Evolutionary conservation across 768 basidiomycete genomes (phyloP), one percentile per base, ranked within the genome.

Genomic region (Amanita pseudoporphyria): DNA sequence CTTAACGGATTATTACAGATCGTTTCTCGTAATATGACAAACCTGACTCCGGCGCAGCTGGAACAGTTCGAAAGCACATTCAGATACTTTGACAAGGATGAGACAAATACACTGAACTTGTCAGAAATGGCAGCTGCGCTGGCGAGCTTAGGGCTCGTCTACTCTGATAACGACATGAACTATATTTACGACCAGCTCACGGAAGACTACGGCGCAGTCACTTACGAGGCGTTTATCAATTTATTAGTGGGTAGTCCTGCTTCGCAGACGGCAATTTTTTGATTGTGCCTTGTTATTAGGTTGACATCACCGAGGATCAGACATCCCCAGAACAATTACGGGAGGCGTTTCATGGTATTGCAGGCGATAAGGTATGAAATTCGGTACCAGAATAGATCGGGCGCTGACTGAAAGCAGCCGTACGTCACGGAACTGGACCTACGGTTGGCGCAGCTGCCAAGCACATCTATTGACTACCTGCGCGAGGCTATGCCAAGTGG

Each of bases 1-100:
- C 49, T 46, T 56, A 21, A 52, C 16, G 5, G 14, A 6, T 42
- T 18, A 45, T 55, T 35, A 3, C 56, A 98, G 91, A 89, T 96
- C 57, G 87, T 97, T 1, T 93, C 96, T 10, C 77, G 91, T 39
- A 91, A 89, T 57, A 84, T 90, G 79, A 87, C 91, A 21, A 96
- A 97, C 62, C 67, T 99, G 54, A 95, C 95, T 0, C 93, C 96
- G 0, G 93, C 91, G 12, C 91, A 93, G 61, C 73, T 98, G 19
- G 95, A 98, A 61, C 93, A 97, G 60, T 95, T 96, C 56, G 95
- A 98, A 65, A 81, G 84, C 62, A 95, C 93, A 1, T 98, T 99
- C 81, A 81, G 94, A 45, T 94, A 97, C 68, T 99, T 99, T 59
- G 95, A 97, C 66, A 81, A 81, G 54, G 93, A 97, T 56, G 86